Evolutionary conservation across 2,329 filamentous ascomycete species (phyloP).

Genomic region (Rutstroemia sp.): DNA sequence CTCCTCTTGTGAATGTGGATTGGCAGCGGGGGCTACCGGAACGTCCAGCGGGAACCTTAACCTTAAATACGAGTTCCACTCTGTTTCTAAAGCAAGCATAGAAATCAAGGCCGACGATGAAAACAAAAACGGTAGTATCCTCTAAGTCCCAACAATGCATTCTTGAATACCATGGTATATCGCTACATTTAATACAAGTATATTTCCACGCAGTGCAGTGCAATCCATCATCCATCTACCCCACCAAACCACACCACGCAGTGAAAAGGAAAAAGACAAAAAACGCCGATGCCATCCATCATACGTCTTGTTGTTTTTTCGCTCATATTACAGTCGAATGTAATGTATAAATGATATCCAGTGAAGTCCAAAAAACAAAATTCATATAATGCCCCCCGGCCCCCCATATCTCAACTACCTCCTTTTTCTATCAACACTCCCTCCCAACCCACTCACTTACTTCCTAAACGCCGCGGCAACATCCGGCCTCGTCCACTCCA

Average conservation of each 20-base stretch:
- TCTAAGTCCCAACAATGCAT: background rate
- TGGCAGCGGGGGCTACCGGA: too few relatives aligned
- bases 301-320: slow-evolving; percentile 19
- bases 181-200: slow-evolving; percentile 1
- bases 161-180: slow-evolving; percentile 8
- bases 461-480: slow-evolving; percentile 50
- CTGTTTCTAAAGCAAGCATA: too few relatives aligned
- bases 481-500: slow-evolving; percentile 59
- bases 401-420: too few relatives aligned
- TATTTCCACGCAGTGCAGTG: slow-evolving; percentile 14
- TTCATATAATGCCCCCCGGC: background rate
- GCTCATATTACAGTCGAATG: slow-evolving; percentile 13
- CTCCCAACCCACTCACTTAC: slow-evolving; percentile 4
- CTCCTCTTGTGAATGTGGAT: too few relatives aligned
- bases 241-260: too few relatives aligned
- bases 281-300: slow-evolving; percentile 44
- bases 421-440: too few relatives aligned
- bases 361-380: background rate
- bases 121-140: too few relatives aligned
- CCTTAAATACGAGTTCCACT: too few relatives aligned
- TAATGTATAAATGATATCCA: slow-evolving; percentile 3
- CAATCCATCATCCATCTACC: slow-evolving; percentile 37
- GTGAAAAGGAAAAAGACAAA: too few relatives aligned
- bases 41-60: too few relatives aligned
- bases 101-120: too few relatives aligned